A percentile compares a stretch with the other conserved stretches of the same genome.
phyloP scores from a whole-genome alignment of 192 early-diverging fungal species.

The Helicostylum pulchrum region DNA sequence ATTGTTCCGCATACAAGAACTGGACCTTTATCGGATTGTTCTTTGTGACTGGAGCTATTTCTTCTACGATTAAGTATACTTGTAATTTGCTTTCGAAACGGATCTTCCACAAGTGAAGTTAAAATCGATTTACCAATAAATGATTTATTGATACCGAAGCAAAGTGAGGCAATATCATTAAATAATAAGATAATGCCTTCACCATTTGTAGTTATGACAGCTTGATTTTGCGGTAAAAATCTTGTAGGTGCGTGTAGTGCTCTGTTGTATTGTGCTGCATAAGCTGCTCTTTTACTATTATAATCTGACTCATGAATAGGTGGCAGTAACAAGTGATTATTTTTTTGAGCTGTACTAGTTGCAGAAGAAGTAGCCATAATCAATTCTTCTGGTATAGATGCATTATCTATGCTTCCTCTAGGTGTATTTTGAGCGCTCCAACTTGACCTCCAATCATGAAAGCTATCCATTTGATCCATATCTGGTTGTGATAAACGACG shows the following conservation, averaged over 20 bases:
- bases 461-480: neutral
- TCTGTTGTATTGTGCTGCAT: slow-evolving; percentile 13
- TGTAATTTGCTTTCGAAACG: neutral
- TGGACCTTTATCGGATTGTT: slow-evolving; percentile 16
- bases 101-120: slow-evolving; percentile 9
- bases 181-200: slow-evolving; percentile 46
- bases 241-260: slow-evolving; percentile 49
- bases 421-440: neutral
- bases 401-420: neutral
- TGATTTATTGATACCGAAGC: slow-evolving; percentile 46
- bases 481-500: neutral
- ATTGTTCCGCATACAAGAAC: slow-evolving; percentile 36
- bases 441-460: neutral
- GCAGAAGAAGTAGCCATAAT: neutral
- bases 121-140: slow-evolving; percentile 26
- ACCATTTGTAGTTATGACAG: slow-evolving; percentile 54
- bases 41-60: neutral
- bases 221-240: slow-evolving; percentile 58
- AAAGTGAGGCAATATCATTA: slow-evolving; percentile 57
- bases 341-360: neutral
- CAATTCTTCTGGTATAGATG: neutral
- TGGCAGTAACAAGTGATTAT: neutral
- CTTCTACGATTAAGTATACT: slow-evolving; percentile 7
- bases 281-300: neutral
- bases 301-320: neutral